Base-by-base conservation (phyloP, 164 flowering plant genomes). In the Aristolochia californica region DNA sequence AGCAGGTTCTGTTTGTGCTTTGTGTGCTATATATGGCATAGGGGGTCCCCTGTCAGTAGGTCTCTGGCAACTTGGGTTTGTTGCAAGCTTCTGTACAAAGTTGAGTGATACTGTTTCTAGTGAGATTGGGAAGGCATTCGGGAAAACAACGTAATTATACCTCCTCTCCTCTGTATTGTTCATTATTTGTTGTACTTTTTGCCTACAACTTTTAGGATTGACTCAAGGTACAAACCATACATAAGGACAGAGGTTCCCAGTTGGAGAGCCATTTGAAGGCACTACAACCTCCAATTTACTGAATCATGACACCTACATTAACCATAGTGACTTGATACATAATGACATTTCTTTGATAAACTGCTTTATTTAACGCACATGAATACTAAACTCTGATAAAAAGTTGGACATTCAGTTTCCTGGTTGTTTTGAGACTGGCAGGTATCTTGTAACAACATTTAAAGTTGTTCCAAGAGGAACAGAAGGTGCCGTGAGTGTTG, bases 41-140 rank as follows among this genome's bases (percentile, higher is more conserved):
- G 95, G 95, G 18, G 96, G 95, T 9, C 52, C 53, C 15, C 74
- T 81, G 34, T 70, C 74, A 66, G 59, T 77, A 45, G 77, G 55
- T 30, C 78, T 93, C 28, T 87, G 85, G 88, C 70, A 59, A 66
- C 96, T 93, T 26, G 99, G 90, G 0, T 93, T 93, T 76, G 87
- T 87, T 56, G 90, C 97, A 40, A 93, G 97, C 72, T 93, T 87
- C 64, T 93, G 99, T 67, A 93, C 99, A 26, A 93, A 93, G 69
- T 70, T 93, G 68, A 89, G 95, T 66, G 99, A 93, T 67, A 89
- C 99, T 0, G 88, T 85, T 65, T 93, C 99, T 15, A 93, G 96
- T 69, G 97, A 93, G 80, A 84, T 93, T 48, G 99, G 99, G 48
- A 93, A 93, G 68, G 97, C 99, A 26, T 89, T 83, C 75, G 94